A percentile compares a stretch with the other conserved stretches of the same genome.
Conservation (phyloP, 78 protist genomes). For the Dictyostelium citrinum region DNA sequence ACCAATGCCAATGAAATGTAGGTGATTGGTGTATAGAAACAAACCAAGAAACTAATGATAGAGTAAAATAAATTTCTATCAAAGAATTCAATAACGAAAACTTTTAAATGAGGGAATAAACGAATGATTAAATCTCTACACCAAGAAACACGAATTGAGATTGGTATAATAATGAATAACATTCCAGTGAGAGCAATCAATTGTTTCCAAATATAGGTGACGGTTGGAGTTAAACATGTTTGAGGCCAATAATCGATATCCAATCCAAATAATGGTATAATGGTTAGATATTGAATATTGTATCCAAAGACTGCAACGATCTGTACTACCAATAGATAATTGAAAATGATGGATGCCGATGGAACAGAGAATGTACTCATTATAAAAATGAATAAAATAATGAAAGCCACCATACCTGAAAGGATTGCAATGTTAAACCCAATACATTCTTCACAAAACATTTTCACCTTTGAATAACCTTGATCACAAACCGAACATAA, state of each 20-base stretch:
- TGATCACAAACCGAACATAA: slow-evolving; percentile 8
- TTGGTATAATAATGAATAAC: neutral
- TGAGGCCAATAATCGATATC: slow-evolving; percentile 42
- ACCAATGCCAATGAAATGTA: slow-evolving; percentile 19
- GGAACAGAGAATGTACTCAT: slow-evolving; percentile 25
- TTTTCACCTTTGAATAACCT: slow-evolving; percentile 59
- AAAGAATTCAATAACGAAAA: neutral
- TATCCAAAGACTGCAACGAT: neutral
- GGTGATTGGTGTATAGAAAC: slow-evolving; percentile 37
- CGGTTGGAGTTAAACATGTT: neutral
- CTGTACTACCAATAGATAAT: slow-evolving; percentile 9
- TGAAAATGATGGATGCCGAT: slow-evolving; percentile 24
- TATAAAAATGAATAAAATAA: neutral
- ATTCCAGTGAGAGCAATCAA: neutral
- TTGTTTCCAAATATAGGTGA: slow-evolving; percentile 7
- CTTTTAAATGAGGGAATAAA: neutral
- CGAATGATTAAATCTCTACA: neutral
- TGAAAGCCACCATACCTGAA: neutral
- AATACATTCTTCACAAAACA: slow-evolving; percentile 17
- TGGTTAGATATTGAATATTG: slow-evolving; percentile 16
- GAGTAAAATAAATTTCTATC: neutral
- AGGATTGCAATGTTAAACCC: neutral
- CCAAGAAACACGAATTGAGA: neutral
- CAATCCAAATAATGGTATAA: slow-evolving; percentile 9
- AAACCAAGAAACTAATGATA: neutral